A percentile compares a stretch with the other conserved stretches of the same genome.
Conservation (phyloP, 352 stramenopile species). For the Globisporangium ultimum region DNA sequence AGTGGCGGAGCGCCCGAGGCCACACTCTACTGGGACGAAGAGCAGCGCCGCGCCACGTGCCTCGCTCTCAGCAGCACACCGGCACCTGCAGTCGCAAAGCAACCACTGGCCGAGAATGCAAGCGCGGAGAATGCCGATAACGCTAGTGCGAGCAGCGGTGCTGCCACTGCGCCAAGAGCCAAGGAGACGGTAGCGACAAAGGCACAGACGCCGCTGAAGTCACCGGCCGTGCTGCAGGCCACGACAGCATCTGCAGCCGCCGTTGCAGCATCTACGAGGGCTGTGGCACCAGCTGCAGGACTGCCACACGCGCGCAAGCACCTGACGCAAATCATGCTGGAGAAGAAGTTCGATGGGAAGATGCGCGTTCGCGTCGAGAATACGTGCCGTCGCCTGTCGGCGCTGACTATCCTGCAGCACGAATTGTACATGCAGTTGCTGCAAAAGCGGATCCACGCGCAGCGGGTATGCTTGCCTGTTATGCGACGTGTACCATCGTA, state of each 20-base stretch:
- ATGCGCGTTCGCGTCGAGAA: constrained; percentile 24
- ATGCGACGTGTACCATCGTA: not conserved
- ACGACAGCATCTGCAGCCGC: not conserved
- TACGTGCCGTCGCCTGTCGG: constrained; percentile 36
- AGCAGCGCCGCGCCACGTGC: constrained; percentile 21
- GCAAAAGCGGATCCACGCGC: constrained; percentile 35
- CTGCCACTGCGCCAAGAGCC: not conserved
- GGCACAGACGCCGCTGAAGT: not conserved
- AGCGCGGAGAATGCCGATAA: not conserved
- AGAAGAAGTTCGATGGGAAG: constrained; percentile 20
- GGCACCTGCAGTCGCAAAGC: not conserved
- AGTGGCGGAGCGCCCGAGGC: constrained; percentile 21
- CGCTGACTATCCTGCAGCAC: constrained; percentile 46
- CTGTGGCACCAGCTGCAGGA: not conserved
- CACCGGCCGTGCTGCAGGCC: not conserved
- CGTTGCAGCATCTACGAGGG: not conserved
- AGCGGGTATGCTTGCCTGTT: constrained; percentile 31
- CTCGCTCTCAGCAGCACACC: constrained; percentile 6
- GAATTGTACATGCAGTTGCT: constrained; percentile 43
- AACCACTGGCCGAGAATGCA: too few relatives aligned
- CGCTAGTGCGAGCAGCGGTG: not conserved
- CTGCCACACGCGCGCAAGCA: constrained; percentile 17
- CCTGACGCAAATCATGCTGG: constrained; percentile 28
- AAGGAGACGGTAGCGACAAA: too few relatives aligned
- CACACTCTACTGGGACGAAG: constrained; percentile 23